These are phyloP conservation scores for Pseudogymnoascus sp. DNA, from an alignment of 2,329 filamentous ascomycete genomes.

Conservation along the genomic window DNA sequence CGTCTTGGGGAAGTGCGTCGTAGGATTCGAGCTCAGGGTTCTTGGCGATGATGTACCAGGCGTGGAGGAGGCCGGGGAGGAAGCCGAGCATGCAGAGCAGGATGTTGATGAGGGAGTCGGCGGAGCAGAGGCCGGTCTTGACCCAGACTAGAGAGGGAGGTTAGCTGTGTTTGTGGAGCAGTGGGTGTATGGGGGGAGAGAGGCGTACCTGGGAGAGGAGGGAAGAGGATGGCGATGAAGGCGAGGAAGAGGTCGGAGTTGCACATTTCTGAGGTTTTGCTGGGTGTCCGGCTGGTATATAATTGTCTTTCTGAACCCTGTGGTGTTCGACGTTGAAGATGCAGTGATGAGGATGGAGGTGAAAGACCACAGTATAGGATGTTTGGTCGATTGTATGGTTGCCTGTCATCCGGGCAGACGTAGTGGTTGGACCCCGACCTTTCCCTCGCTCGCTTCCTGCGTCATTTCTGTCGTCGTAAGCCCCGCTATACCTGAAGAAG, in stretches of 20 bases:
- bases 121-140: conserved; percentile 86
- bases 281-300: background rate
- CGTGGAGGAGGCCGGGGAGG: conserved; percentile 83
- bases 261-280: conserved; percentile 44
- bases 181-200: conserved; percentile 10
- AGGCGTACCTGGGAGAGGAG: conserved; percentile 56
- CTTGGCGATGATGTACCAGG: conserved; percentile 96
- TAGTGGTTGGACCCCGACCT: background rate
- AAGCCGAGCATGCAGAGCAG: conserved; percentile 75
- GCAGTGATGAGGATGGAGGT: background rate
- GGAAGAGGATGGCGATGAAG: conserved; percentile 58
- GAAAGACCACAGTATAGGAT: background rate
- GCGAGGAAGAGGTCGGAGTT: conserved; percentile 58
- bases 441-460: conserved; percentile 3
- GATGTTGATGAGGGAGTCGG: conserved; percentile 91
- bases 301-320: background rate
- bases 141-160: conserved; percentile 69
- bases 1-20: conserved; percentile 53
- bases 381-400: conserved; percentile 8
- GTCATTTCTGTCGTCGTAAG: conserved; percentile 11
- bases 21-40: conserved; percentile 75
- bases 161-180: conserved; percentile 21
- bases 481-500: conserved; percentile 3
- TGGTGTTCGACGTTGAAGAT: background rate
- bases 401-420: background rate